Conservation (phyloP, 331 rosid genomes). For the Malus hybrid region DNA sequence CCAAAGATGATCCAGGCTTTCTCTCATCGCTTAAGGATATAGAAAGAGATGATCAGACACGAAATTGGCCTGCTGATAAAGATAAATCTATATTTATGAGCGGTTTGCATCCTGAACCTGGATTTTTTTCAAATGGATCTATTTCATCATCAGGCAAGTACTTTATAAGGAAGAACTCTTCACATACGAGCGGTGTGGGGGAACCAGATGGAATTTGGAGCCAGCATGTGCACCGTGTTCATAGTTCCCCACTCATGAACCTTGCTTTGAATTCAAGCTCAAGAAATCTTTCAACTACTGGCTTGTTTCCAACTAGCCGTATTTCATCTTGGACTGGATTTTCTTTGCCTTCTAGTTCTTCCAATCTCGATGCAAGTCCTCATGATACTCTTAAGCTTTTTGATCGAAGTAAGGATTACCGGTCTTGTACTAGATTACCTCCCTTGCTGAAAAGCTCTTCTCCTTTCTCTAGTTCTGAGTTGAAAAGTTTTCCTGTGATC, state of each 20-base stretch:
- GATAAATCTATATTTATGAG: conserved; percentile 18
- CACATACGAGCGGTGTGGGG: conserved; percentile 32
- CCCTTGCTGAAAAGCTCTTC: conserved; percentile 28
- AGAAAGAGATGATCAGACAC: conserved; percentile 15
- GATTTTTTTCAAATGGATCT: conserved; percentile 32
- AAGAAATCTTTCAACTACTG: conserved; percentile 16
- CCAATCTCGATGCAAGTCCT: conserved; percentile 26
- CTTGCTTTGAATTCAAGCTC: conserved; percentile 20
- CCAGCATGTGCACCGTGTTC: conserved; percentile 22
- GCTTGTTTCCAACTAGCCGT: conserved; percentile 25
- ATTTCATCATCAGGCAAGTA: conserved; percentile 22
- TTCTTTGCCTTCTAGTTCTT: conserved; percentile 29
- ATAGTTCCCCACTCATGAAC: conserved; percentile 19
- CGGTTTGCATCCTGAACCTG: conserved; percentile 37
- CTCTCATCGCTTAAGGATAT: conserved; percentile 18
- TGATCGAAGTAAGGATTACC: conserved; percentile 29
- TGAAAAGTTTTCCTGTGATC: conserved; percentile 30
- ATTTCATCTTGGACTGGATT: conserved; percentile 31
- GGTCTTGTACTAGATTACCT: conserved; percentile 20
- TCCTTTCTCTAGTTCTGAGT: conserved; percentile 39
- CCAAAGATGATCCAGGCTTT: conserved; percentile 13
- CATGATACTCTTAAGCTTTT: conserved; percentile 28
- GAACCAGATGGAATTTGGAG: conserved; percentile 30
- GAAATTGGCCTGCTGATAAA: conserved; percentile 12
- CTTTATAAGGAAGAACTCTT: conserved; percentile 25